Conservation (phyloP, 1,284 basidiomycete species). For the Cryptococcus maquisensis region DNA sequence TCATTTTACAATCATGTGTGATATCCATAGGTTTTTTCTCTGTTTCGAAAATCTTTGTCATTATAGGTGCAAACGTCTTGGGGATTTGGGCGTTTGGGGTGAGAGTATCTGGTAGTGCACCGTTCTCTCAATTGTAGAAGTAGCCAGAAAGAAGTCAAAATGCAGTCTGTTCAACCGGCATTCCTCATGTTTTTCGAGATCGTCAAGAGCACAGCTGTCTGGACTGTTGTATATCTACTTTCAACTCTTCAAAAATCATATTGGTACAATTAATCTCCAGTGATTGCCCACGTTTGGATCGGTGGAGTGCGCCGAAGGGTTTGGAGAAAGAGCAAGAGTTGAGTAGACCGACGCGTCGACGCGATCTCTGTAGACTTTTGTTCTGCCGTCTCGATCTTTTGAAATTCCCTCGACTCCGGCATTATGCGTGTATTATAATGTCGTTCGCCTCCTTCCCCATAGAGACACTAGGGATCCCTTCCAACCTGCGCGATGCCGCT, state of each 20-base stretch:
- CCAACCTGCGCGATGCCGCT: constrained; percentile 25
- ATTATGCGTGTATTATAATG: constrained; percentile 18
- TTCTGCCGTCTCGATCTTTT: too few species aligned
- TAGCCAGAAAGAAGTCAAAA: constrained; percentile 26
- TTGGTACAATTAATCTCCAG: neutral
- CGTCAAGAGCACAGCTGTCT: neutral
- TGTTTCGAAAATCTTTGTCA: constrained; percentile 6
- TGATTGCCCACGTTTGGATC: too few species aligned
- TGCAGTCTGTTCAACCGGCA: constrained; percentile 51
- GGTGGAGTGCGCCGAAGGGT: too few species aligned
- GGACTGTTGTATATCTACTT: neutral
- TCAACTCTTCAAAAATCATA: neutral
- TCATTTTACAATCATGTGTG: constrained; percentile 13
- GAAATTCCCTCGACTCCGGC: neutral
- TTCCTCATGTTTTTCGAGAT: neutral
- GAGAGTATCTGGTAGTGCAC: neutral
- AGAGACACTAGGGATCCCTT: constrained; percentile 26
- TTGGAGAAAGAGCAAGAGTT: too few species aligned
- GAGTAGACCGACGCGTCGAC: too few species aligned
- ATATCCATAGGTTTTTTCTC: constrained; percentile 15
- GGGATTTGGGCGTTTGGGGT: neutral
- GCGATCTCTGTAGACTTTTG: too few species aligned
- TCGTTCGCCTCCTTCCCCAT: constrained; percentile 36
- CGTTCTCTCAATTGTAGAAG: constrained; percentile 3
- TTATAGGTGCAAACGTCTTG: constrained; percentile 1